Evolutionary conservation across 2,329 filamentous ascomycete genomes (phyloP), one percentile per base, ranked within the genome.

Genomic region (Clonostachys byssicola): DNA sequence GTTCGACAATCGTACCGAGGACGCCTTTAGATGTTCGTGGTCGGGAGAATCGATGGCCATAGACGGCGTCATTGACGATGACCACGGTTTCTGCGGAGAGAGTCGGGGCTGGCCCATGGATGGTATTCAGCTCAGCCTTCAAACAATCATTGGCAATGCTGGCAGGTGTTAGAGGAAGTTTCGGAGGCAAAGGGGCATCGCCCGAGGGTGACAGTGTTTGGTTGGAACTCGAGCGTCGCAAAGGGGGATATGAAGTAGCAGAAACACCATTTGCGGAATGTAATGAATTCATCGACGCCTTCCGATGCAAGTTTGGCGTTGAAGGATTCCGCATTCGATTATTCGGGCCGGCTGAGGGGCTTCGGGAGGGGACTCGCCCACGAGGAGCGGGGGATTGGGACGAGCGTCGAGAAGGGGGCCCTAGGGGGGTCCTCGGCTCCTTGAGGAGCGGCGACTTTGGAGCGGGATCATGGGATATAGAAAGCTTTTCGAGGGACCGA

Each of bases 21-120:
- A 80, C 78, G 41, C 73, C 77, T 57, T 86, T 86, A 18, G 83
- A 86, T 1, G 90, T 86, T 56, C 88, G 85, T 5, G 90, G 90
- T 41, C 94, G 80, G 12, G 92, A 89, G 65, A 85, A 99, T 18
- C 91, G 85, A 68, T 99, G 94, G 20, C 92, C 92, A 63, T 97
- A 99, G 67, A 92, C 96, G 46, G 88, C 85, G 69, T 99, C 94
- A 58, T 97, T 91, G 3, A 99, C 72, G 33, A 99, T 78, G 42
- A 97, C 91, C 5, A 95, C 69, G 0, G 90, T 90, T 50, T 91
- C 74, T 12, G 78, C 66, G 34, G 68, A 54, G 23, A 65, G 60
- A 9, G 66, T 64, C 3, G 67, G 39, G 9, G 62, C 12, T 68
- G 62, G 3, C 34, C 71, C 68, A 48, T 85, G 78, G 57, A 89